Base-by-base conservation (phyloP, 768 basidiomycete genomes). In the Leucogyrophana mollusca region DNA sequence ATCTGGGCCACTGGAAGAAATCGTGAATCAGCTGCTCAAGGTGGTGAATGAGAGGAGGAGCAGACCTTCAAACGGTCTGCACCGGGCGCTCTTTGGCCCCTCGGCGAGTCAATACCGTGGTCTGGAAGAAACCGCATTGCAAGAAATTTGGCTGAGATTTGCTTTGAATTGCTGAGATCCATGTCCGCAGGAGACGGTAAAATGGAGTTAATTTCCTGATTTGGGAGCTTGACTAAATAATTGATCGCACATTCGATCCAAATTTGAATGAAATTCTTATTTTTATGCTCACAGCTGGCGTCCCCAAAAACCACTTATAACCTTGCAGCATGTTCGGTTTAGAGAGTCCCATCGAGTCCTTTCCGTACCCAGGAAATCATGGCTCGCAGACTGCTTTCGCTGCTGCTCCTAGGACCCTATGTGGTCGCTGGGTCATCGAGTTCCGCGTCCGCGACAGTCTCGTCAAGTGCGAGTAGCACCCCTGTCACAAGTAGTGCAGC, bases 391-490 rank as follows among this genome's bases (percentile, higher is more conserved):
- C 11, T 50, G 9, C 35, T 49, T 40, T 46, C 51, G 13, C 40
- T 62, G 25, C 9, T 30, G 20, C 41, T 64, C 21, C 40, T 62
- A 0, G 37, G 34, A 9, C 43, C 22, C 13, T 49, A 52, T 17
- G 34, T 30, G 38, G 43, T 42, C 33, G 10, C 54, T 16, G 48
- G 45, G 20, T 17, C 5, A 1, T 23, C 34, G 6, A 27, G 34
- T 4, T 39, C 33, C 24, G 40, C 46, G 6, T 27, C 36, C 4
- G 7, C 24, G 35, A 10, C 32, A 4, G 38, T 50, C 4, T 41
- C 47, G 16, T 39, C 45, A 43, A 27, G 14, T 14, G n/a, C 22
- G 11, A 49, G 56, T 9, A 36, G 14, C 33, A 23, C 43, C n/a
- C 40, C 30, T 57, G 34, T 45, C 18, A 24, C 25, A 50, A 35